Conservation (phyloP, 1,284 basidiomycete genomes). For the Apiotrichum brassicae region DNA sequence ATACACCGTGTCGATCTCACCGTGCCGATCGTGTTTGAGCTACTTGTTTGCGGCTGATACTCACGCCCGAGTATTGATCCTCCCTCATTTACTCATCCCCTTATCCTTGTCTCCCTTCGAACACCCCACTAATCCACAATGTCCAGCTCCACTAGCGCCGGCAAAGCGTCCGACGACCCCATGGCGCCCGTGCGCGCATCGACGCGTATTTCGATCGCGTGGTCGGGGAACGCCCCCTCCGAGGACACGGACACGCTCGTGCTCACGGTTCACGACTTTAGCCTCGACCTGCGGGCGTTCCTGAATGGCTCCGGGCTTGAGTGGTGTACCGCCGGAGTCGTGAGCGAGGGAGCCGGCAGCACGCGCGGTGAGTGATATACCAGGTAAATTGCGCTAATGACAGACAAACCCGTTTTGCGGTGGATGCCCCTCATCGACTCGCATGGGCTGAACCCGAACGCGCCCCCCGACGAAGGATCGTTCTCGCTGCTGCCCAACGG, state of each 20-base stretch:
- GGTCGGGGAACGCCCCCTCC: slow-evolving; percentile 20
- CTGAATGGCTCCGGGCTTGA: slow-evolving; percentile 20
- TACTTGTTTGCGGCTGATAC: too few species aligned
- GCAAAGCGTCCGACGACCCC: background rate
- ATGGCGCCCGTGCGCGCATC: slow-evolving; percentile 28
- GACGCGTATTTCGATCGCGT: slow-evolving; percentile 33
- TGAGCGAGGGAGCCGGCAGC: slow-evolving; percentile 7
- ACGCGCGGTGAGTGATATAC: too few species aligned
- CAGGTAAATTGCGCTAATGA: too few species aligned
- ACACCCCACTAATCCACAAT: too few species aligned
- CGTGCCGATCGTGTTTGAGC: too few species aligned
- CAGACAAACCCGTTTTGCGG: slow-evolving; percentile 23
- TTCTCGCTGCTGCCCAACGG: slow-evolving; percentile 28
- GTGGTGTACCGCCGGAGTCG: slow-evolving; percentile 24
- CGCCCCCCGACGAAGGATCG: slow-evolving; percentile 28
- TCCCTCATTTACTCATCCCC: too few species aligned
- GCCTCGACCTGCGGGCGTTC: slow-evolving; percentile 32
- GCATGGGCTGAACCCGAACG: slow-evolving; percentile 11
- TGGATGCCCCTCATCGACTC: slow-evolving; percentile 34
- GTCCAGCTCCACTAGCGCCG: too few species aligned
- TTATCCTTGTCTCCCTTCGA: too few species aligned
- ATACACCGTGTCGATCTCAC: too few species aligned
- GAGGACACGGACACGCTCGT: slow-evolving; percentile 40
- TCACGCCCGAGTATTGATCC: too few species aligned
- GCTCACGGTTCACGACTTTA: slow-evolving; percentile 29